Conservation (phyloP, 768 basidiomycete genomes). For the Russula sp. region DNA sequence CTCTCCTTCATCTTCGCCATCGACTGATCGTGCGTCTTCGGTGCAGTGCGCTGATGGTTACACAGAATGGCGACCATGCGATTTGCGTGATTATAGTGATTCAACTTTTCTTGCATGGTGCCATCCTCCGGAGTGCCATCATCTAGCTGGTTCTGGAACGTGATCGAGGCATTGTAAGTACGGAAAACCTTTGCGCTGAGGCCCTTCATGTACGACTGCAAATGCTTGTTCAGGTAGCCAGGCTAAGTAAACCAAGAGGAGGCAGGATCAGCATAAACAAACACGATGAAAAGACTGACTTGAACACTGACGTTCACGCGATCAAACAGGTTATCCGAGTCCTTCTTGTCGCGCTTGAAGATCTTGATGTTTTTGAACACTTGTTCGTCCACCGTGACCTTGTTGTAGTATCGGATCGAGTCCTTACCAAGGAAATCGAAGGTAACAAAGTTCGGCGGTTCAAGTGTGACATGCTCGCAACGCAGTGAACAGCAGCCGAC, state of each 20-base stretch:
- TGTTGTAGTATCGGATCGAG: conserved; percentile 94
- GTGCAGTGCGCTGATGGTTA: conserved; percentile 95
- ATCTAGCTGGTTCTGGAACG: conserved; percentile 88
- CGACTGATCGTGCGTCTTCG: conserved; percentile 86
- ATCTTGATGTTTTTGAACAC: conserved; percentile 98
- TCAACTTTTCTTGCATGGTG: conserved; percentile 90
- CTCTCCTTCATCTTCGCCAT: conserved; percentile 94
- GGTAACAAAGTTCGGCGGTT: conserved; percentile 77
- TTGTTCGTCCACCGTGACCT: conserved; percentile 80
- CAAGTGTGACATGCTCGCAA: conserved; percentile 92
- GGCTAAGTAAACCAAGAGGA: conserved; percentile 44
- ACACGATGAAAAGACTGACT: not conserved
- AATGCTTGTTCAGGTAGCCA: conserved; percentile 79
- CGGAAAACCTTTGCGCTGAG: conserved; percentile 99
- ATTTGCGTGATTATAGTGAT: conserved; percentile 96
- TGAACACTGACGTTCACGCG: conserved; percentile 72
- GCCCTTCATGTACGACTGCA: conserved; percentile 92
- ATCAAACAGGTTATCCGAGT: conserved; percentile 87
- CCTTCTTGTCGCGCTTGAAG: conserved; percentile 90
- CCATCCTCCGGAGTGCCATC: conserved; percentile 58
- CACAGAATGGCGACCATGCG: conserved; percentile 95
- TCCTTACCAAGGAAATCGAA: conserved; percentile 99
- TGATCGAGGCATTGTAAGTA: conserved; percentile 98
- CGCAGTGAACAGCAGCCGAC: conserved; percentile 98
- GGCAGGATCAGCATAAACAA: not conserved